A percentile compares a stretch with the other conserved stretches of the same genome.
Conservation (phyloP, 768 basidiomycete species). For the Tubosaeta sp. region DNA sequence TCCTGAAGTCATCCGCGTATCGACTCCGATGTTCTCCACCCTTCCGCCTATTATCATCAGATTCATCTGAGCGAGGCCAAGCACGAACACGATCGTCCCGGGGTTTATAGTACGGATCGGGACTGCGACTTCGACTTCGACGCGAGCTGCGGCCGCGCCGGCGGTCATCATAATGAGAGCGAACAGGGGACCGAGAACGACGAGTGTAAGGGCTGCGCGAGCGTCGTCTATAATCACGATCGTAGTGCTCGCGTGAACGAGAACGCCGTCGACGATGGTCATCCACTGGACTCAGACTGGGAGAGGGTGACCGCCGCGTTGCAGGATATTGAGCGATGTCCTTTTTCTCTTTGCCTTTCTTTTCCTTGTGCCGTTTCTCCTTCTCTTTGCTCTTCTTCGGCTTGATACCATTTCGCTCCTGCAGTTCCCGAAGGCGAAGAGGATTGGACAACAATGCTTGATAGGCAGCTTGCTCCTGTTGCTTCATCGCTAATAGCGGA, state of each 20-base stretch:
- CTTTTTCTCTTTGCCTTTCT: slow-evolving; percentile 28
- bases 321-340: slow-evolving; percentile 28
- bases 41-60: slow-evolving; percentile 40
- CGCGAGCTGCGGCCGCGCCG: slow-evolving; percentile 21
- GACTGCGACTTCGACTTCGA: slow-evolving; percentile 30
- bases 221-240: slow-evolving; percentile 28
- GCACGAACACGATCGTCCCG: slow-evolving; percentile 28
- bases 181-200: slow-evolving; percentile 46
- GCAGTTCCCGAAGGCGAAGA: slow-evolving; percentile 74
- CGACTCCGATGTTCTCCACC: slow-evolving; percentile 20
- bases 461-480: slow-evolving; percentile 93
- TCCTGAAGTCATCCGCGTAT: slow-evolving; percentile 34
- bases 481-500: slow-evolving; percentile 94
- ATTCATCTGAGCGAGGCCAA: slow-evolving; percentile 52
- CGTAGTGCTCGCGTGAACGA: slow-evolving; percentile 28
- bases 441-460: slow-evolving; percentile 85
- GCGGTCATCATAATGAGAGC: slow-evolving; percentile 18
- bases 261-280: slow-evolving; percentile 27
- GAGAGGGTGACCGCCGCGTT: slow-evolving; percentile 30
- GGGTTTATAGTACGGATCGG: slow-evolving; percentile 15
- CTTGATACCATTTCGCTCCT: slow-evolving; percentile 77
- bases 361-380: slow-evolving; percentile 49
- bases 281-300: slow-evolving; percentile 28
- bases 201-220: slow-evolving; percentile 45
- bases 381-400: slow-evolving; percentile 71